Base-by-base conservation (phyloP, 768 basidiomycete genomes). In the Calvatia gigantea region DNA sequence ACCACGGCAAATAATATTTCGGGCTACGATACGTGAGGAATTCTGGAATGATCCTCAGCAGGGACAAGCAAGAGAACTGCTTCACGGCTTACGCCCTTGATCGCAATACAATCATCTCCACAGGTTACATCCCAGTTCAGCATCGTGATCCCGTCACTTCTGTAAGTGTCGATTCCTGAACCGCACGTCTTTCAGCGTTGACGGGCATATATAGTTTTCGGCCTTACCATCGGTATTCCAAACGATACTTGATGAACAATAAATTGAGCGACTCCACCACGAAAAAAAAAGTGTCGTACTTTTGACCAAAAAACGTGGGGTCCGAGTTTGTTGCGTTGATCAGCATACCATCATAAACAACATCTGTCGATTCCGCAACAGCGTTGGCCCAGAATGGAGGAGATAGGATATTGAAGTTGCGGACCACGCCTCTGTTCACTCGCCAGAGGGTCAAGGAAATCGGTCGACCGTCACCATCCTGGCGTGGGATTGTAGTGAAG, bases 361-460 rank as follows among this genome's bases (percentile, higher is more conserved):
- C 70, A 37, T 77, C 66, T 21, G 59, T 64, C n/a, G 78, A 78
- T 44, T 83, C 73, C 3, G 80, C 78, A 2, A 82, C 75, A 0
- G 78, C 69, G 57, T 82, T 82, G 60, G 82, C 77, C 82, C 83
- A 84, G 67, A 86, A 85, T 1, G 82, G 83, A 52, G 76, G 82
- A 3, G 74, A 72, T 39, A 78, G 68, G 55, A 85, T 80, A 3
- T 66, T 71, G 67, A 85, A 83, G 63, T 78, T 71, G 25, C 64
- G 70, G 19, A 84, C 70, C 0, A 62, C 58, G 3, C 71, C 83
- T 15, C 76, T 66, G 2, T 67, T 70, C 2, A 70, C 81, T 48
- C 77, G 71, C 56, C 64, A 77, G 2, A 84, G 56, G 1, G 81
- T 82, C 51, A 85, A 65, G 9, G 82, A 70, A 53, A 86, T 79